Evolutionary conservation across 2,329 filamentous ascomycete genomes (phyloP).

Genomic region (Talaromyces sp.): DNA sequence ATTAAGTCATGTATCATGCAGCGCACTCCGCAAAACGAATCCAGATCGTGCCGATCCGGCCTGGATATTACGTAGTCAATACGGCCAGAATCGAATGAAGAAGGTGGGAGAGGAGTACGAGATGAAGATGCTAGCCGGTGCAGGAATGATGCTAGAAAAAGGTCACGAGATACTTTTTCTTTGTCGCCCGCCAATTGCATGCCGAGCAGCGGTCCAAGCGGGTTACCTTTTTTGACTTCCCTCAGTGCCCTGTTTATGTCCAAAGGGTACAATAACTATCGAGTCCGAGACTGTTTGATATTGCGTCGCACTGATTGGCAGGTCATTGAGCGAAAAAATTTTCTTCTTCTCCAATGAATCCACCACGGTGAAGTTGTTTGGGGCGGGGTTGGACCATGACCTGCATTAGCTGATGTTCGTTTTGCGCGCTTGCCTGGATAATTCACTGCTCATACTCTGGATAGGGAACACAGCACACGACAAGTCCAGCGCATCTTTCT

Average conservation of each 20-base stretch:
- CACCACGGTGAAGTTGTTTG: constrained; percentile 13
- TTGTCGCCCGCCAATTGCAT: not conserved
- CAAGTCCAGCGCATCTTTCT: not conserved
- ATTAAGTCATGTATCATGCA: not conserved
- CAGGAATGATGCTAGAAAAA: constrained; percentile 1
- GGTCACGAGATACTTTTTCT: not conserved
- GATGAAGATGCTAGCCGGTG: not conserved
- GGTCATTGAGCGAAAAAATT: not conserved
- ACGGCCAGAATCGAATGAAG: not conserved
- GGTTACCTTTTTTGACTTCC: not conserved
- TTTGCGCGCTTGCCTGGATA: constrained; percentile 8
- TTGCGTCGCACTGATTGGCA: not conserved
- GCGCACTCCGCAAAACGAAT: constrained; percentile 12
- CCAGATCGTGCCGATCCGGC: constrained; percentile 11
- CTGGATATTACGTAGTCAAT: constrained; percentile 2
- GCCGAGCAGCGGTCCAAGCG: not conserved
- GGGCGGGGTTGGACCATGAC: constrained; percentile 14
- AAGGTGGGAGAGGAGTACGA: not conserved
- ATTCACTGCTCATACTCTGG: not conserved
- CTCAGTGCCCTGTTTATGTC: not conserved
- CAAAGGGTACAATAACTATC: not conserved
- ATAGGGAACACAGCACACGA: constrained; percentile 1
- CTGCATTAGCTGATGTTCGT: constrained; percentile 13
- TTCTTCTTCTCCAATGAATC: constrained; percentile 4
- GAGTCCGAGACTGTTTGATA: not conserved